Percentiles rank a stretch among this genome's conserved stretches.
Evolutionary conservation across 2,329 filamentous ascomycete genomes (phyloP).

Genomic region (Pezicula neosporulosa): DNA sequence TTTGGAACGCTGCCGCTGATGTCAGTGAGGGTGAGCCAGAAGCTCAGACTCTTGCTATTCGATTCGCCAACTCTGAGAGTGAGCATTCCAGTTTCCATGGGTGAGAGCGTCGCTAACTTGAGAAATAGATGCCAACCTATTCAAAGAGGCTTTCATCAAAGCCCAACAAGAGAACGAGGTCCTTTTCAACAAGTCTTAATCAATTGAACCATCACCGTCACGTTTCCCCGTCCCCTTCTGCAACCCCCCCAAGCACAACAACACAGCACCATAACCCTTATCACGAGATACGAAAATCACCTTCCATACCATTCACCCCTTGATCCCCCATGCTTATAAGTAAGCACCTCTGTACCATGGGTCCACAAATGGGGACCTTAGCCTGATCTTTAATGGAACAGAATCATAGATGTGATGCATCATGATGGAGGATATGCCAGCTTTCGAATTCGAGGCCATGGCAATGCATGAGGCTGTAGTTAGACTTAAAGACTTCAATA

Average conservation of each 20-base stretch:
- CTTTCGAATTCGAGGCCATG: background rate
- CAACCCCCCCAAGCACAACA: slow-evolving; percentile 12
- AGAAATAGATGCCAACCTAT: slow-evolving; percentile 79
- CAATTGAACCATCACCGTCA: background rate
- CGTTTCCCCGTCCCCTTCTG: slow-evolving; percentile 4
- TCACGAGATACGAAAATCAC: slow-evolving; percentile 22
- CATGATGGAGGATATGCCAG: slow-evolving; percentile 15
- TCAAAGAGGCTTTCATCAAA: slow-evolving; percentile 97
- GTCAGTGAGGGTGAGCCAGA: slow-evolving; percentile 98
- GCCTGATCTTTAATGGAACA: slow-evolving; percentile 7
- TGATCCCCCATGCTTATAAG: background rate
- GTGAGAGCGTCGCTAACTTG: slow-evolving; percentile 23
- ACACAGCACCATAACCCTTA: slow-evolving; percentile 14
- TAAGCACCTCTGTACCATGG: background rate
- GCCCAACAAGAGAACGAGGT: slow-evolving; percentile 94
- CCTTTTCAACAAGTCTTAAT: slow-evolving; percentile 60
- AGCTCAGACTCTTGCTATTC: slow-evolving; percentile 92
- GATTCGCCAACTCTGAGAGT: slow-evolving; percentile 98
- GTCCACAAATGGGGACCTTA: background rate
- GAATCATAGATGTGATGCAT: slow-evolving; percentile 22
- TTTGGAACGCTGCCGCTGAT: slow-evolving; percentile 97
- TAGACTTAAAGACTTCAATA: slow-evolving; percentile 27
- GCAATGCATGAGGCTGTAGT: slow-evolving; percentile 23
- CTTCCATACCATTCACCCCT: background rate
- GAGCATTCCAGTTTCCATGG: slow-evolving; percentile 36